phyloP scores from a whole-genome alignment of 1,284 basidiomycete genomes.

The Irpex sp. region DNA sequence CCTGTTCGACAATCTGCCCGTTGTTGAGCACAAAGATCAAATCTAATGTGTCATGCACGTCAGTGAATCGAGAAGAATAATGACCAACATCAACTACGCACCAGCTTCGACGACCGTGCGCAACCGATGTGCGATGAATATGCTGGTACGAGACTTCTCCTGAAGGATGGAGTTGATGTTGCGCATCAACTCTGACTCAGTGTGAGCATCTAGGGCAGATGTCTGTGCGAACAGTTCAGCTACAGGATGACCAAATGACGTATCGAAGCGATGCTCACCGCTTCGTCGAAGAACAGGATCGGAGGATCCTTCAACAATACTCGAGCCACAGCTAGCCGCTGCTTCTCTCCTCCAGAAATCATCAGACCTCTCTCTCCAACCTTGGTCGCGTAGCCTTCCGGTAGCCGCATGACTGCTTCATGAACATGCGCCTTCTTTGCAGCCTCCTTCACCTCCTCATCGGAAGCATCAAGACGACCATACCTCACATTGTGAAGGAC shows the following conservation, averaged over 20 bases:
- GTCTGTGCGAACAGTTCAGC: conserved; percentile 48
- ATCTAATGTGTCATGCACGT: conserved; percentile 42
- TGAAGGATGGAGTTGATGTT: conserved; percentile 85
- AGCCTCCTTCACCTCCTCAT: conserved; percentile 85
- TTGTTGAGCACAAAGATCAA: conserved; percentile 88
- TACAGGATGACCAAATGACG: not conserved
- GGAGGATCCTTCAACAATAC: conserved; percentile 92
- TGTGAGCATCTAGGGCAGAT: conserved; percentile 91
- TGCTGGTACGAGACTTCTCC: conserved; percentile 81
- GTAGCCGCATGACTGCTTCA: conserved; percentile 74
- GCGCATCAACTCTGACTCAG: conserved; percentile 92
- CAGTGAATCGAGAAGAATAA: conserved; percentile 3
- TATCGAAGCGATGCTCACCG: conserved; percentile 49
- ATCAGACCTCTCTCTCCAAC: conserved; percentile 96
- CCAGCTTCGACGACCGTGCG: conserved; percentile 89
- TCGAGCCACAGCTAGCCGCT: conserved; percentile 90
- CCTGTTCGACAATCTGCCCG: conserved; percentile 84
- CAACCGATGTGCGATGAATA: conserved; percentile 93
- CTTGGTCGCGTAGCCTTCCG: conserved; percentile 85
- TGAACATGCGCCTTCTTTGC: conserved; percentile 88
- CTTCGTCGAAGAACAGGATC: conserved; percentile 98
- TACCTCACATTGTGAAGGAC: conserved; percentile 96
- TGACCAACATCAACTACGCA: conserved; percentile 29
- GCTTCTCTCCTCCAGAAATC: conserved; percentile 98
- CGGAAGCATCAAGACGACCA: conserved; percentile 83